Conservation (phyloP, 225 moss, liverwort and hornwort genomes). For the Pseudisothecium myosuroides region DNA sequence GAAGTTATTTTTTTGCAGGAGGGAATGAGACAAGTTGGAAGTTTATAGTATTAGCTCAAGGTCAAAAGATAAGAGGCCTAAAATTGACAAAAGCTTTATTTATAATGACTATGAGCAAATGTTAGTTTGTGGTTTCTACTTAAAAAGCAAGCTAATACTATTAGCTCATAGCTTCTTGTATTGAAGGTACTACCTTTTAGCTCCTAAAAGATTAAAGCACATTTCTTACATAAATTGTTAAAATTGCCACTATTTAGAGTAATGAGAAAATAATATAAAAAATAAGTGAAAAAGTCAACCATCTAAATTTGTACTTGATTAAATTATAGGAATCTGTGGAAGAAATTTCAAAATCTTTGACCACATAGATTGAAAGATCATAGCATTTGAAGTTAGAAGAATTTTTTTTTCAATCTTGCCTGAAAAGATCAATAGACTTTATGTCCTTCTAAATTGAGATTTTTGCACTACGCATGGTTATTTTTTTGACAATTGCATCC, state of each 20-base stretch:
- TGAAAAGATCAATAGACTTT: accelerated
- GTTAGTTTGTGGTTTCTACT: neutral
- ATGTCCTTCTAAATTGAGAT: neutral
- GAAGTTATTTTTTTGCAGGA: neutral
- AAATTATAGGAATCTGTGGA: neutral
- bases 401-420: neutral
- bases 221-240: neutral
- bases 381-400: neutral
- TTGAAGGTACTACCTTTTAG: neutral
- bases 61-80: neutral
- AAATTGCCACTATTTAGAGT: neutral
- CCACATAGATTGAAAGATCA: neutral
- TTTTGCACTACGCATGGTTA: neutral
- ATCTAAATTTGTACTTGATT: neutral
- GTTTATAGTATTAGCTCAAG: too few species aligned
- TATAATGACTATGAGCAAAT: too few species aligned
- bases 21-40: accelerated
- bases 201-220: accelerated
- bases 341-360: neutral
- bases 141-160: neutral
- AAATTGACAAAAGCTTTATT: neutral
- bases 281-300: too few species aligned
- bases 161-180: neutral
- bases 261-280: neutral
- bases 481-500: neutral